Evolutionary conservation across 371 early-diverging fungal genomes (phyloP), one percentile per base, ranked within the genome.

Genomic region (Mucor plumbeus): DNA sequence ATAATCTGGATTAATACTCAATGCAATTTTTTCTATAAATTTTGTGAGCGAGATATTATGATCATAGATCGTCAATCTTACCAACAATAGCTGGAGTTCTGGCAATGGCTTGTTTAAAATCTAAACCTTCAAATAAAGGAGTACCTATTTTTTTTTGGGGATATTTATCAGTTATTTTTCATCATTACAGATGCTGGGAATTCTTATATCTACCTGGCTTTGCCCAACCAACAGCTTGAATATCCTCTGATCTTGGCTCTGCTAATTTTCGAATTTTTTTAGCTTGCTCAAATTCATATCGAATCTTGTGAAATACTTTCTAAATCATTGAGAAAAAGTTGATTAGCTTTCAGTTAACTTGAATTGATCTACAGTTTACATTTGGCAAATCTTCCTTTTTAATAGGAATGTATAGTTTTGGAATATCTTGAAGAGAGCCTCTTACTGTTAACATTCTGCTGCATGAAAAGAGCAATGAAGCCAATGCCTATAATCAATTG

Each of bases 361-460:
- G 43, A 4, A 15, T 9, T 50, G 40, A 26, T 43, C 55, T 48
- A 15, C 26, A 3, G 6, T 13, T 38, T 80, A 89, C 91, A 69
- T 84, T 84, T 15, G 91, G 91, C 40, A 91, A 61, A 68, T 92
- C 90, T 33, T 83, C 82, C 26, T 78, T 73, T 61, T 87, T 85
- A 61, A 89, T 89, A 13, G 91, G 90, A 61, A 90, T 80, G 69
- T 88, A 87, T 0, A 86, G 67, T 65, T 90, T 90, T n/a, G 92
- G 92, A 43, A 91, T 90, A 54, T 86, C 87, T 59, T 82, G 80
- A 13, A 90, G 67, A 5, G 89, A 83, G 7, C 81, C 53, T 59
- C 86, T 78, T 14, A 86, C 84, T 7, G 87, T 81, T 9, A 91
- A 63, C 57, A 86, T 71, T 15, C 89, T 83, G 62, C 85, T 85